Evolutionary conservation across 2,329 filamentous ascomycete species (phyloP).

Genomic region (Fusarium annulatum): DNA sequence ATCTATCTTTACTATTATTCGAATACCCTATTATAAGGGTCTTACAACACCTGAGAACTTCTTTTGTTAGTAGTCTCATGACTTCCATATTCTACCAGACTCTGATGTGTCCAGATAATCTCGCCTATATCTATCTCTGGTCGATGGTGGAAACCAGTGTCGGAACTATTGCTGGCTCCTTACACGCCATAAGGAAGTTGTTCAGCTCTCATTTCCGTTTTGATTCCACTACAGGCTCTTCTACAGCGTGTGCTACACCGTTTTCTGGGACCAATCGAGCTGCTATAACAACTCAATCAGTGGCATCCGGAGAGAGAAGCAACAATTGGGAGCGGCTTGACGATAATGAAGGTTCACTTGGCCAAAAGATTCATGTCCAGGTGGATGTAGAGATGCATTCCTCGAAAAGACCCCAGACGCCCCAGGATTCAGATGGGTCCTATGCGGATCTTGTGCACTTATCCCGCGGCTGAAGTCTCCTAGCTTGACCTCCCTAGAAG

Average conservation of each 20-base stretch:
- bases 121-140: not conserved
- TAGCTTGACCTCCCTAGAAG: accelerated
- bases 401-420: not conserved
- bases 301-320: not conserved
- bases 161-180: not conserved
- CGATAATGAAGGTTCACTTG: not conserved
- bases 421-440: not conserved
- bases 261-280: not conserved
- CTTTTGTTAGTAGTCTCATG: not conserved
- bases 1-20: not conserved
- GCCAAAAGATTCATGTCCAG: not conserved
- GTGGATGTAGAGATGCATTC: not conserved
- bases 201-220: not conserved
- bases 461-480: accelerated
- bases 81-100: not conserved
- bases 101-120: not conserved
- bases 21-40: not conserved
- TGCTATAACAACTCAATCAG: not conserved
- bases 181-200: not conserved
- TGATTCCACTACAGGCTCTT: not conserved
- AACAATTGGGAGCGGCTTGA: not conserved
- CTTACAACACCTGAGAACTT: accelerated
- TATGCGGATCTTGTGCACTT: not conserved
- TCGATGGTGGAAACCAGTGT: not conserved
- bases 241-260: not conserved